Evolutionary conservation across 371 early-diverging fungal species (phyloP).

Genomic region (Encephalitozoon intestinalis): DNA sequence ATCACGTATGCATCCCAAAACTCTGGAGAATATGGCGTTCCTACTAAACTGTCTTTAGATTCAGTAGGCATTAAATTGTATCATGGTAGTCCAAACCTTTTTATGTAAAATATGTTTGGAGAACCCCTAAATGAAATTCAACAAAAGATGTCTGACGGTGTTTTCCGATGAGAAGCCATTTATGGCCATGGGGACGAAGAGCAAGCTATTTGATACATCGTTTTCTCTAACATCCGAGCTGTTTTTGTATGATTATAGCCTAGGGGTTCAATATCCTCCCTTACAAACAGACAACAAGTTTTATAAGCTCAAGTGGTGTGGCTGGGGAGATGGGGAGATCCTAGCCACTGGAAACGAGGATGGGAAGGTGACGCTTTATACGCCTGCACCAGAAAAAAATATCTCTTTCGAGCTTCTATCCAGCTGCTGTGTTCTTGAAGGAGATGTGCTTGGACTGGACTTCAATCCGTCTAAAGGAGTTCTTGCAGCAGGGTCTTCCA

Average conservation of each 20-base stretch:
- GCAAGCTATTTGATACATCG: constrained; percentile 59
- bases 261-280: constrained; percentile 33
- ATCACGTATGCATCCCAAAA: no score
- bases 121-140: constrained; percentile 53
- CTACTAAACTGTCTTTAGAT: background rate
- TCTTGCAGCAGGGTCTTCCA: constrained; percentile 53
- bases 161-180: constrained; percentile 50
- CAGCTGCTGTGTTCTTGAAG: constrained; percentile 30
- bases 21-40: background rate
- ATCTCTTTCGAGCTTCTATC: constrained; percentile 7
- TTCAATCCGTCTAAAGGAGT: constrained; percentile 52
- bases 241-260: constrained; percentile 43
- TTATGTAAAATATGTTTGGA: background rate
- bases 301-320: constrained; percentile 58
- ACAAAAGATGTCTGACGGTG: constrained; percentile 57
- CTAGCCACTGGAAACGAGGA: constrained; percentile 58
- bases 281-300: constrained; percentile 47
- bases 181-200: constrained; percentile 59
- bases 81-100: background rate
- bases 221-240: constrained; percentile 57
- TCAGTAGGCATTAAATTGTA: background rate
- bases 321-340: constrained; percentile 22
- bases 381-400: constrained; percentile 17
- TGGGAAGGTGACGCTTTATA: constrained; percentile 47
- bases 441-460: constrained; percentile 59